A percentile compares a stretch with the other conserved stretches of the same genome.
Evolutionary conservation across 345 rosid genomes (phyloP).

Genomic region (Acer saccharum): DNA sequence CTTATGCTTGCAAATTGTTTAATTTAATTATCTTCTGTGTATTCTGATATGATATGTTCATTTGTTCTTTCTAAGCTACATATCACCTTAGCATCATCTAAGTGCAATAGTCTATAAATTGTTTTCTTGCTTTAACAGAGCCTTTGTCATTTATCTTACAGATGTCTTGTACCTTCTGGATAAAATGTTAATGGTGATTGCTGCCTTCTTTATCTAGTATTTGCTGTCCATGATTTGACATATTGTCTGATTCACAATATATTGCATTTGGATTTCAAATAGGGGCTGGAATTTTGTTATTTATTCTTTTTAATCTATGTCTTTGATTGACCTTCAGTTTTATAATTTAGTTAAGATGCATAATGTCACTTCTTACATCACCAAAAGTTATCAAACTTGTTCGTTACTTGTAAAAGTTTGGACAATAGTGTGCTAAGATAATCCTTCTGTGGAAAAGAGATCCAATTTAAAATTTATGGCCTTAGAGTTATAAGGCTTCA

Average conservation of each 20-base stretch:
- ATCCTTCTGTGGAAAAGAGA: background rate
- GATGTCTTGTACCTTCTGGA: constrained; percentile 1
- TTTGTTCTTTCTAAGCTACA: background rate
- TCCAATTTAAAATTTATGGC: background rate
- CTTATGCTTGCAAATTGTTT: background rate
- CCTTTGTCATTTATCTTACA: background rate
- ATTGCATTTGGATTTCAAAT: background rate
- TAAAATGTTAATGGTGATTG: constrained; percentile 1
- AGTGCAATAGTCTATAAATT: background rate
- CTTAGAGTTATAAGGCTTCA: background rate
- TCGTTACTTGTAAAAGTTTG: background rate
- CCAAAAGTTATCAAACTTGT: background rate
- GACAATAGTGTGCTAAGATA: background rate
- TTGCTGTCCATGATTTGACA: background rate
- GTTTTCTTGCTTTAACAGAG: background rate
- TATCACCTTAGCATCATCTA: background rate
- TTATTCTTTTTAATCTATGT: background rate
- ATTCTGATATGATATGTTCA: background rate
- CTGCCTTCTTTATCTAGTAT: too few species aligned
- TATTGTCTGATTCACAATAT: background rate
- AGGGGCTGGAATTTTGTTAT: background rate
- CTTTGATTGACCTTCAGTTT: background rate
- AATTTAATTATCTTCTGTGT: background rate
- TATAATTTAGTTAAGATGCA: constrained; percentile 4
- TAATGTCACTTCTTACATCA: background rate